Percentiles rank a stretch among this genome's conserved stretches.
These are phyloP conservation scores for Fusarium virguliforme DNA, from an alignment of 2,329 filamentous ascomycete species.

Conservation along the genomic window DNA sequence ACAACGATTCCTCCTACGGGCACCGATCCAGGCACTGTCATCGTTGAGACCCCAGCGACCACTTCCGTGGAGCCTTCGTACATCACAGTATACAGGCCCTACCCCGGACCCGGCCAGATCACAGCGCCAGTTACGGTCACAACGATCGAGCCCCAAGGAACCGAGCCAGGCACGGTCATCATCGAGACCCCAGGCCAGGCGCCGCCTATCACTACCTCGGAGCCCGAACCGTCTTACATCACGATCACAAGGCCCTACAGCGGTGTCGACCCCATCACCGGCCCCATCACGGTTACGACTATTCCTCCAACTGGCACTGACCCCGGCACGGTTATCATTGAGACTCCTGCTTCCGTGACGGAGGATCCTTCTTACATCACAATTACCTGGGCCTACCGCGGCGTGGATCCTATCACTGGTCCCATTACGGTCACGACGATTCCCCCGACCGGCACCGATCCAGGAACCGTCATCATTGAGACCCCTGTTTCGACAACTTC, in stretches of 20 bases:
- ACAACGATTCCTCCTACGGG: conserved; percentile 8
- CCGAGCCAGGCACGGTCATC: conserved; percentile 15
- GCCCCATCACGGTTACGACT: background rate
- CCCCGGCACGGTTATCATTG: background rate
- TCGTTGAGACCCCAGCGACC: conserved; percentile 15
- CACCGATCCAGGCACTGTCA: conserved; percentile 4
- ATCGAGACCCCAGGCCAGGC: conserved; percentile 24
- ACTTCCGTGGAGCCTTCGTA: background rate
- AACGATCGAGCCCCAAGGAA: conserved; percentile 11
- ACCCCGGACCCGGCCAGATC: background rate
- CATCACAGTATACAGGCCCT: conserved; percentile 2
- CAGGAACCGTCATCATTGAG: conserved; percentile 12
- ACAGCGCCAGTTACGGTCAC: conserved; percentile 10
- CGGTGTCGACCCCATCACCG: background rate
- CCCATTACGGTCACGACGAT: conserved; percentile 14
- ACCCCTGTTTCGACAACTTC: background rate
- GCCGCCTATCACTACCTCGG: background rate
- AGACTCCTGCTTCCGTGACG: background rate
- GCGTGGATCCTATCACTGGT: background rate
- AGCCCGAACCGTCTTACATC: background rate
- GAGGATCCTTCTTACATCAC: conserved; percentile 13
- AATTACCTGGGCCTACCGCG: background rate
- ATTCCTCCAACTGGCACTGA: background rate
- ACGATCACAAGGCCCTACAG: conserved; percentile 1
- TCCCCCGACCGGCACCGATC: background rate